Conservation (phyloP, 108 stramenopile genomes). For the Cylindrotheca closterium region DNA sequence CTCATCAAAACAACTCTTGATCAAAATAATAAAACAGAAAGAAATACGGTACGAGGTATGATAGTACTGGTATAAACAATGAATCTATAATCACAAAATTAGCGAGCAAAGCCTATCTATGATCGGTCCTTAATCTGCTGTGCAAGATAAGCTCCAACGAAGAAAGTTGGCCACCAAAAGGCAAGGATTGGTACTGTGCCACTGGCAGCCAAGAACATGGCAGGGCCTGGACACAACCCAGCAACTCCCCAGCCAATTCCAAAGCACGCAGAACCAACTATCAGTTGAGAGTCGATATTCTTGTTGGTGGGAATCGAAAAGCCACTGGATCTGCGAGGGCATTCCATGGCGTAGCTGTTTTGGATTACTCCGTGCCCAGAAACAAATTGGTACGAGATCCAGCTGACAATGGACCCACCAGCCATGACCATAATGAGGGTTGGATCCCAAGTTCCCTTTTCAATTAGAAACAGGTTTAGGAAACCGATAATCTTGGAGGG, state of each 20-base stretch:
- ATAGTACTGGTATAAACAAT: too few relatives aligned
- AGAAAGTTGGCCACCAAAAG: slow-evolving; percentile 41
- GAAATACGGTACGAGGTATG: too few relatives aligned
- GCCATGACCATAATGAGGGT: slow-evolving; percentile 80
- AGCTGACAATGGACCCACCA: slow-evolving; percentile 59
- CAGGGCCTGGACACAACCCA: slow-evolving; percentile 61
- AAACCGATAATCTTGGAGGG: slow-evolving; percentile 70
- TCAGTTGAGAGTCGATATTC: slow-evolving; percentile 39
- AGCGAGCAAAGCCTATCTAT: too few relatives aligned
- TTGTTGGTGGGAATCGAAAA: slow-evolving; percentile 49
- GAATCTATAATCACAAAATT: too few relatives aligned
- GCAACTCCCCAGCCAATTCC: slow-evolving; percentile 64
- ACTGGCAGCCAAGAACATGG: slow-evolving; percentile 32
- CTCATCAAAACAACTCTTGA: too few relatives aligned
- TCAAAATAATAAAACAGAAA: too few relatives aligned
- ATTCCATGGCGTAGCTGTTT: neutral
- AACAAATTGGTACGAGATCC: slow-evolving; percentile 60
- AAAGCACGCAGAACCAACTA: slow-evolving; percentile 46
- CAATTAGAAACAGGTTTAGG: slow-evolving; percentile 46
- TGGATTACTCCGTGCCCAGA: slow-evolving; percentile 33
- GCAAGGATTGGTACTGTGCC: slow-evolving; percentile 30
- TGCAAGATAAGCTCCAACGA: slow-evolving; percentile 25
- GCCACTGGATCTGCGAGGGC: neutral
- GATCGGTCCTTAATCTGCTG: slow-evolving; percentile 1
- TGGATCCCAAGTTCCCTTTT: slow-evolving; percentile 75